Evolutionary conservation across 331 rosid genomes (phyloP).

Genomic region (Malus hybrid): DNA sequence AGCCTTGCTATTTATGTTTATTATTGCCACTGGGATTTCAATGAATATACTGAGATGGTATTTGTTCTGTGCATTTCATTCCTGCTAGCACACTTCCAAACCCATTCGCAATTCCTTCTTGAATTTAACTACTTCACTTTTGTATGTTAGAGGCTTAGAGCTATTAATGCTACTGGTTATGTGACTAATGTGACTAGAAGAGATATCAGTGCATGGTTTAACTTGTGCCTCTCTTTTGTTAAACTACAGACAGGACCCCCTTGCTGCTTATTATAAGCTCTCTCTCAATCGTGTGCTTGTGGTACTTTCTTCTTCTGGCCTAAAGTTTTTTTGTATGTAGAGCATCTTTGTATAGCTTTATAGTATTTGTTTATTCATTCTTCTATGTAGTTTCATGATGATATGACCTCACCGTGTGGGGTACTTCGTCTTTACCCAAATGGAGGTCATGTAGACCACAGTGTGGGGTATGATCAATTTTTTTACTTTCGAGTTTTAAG

Average conservation of each 20-base stretch:
- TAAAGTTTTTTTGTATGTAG: neutral
- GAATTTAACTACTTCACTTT: neutral
- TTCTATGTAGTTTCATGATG: constrained; percentile 75
- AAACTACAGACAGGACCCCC: neutral
- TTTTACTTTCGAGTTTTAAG: neutral
- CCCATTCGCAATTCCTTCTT: neutral
- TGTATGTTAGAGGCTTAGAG: neutral
- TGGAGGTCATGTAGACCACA: constrained; percentile 85
- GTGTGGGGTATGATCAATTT: constrained; percentile 40
- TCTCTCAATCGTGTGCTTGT: constrained; percentile 37
- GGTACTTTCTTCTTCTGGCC: constrained; percentile 34
- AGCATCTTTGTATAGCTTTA: neutral
- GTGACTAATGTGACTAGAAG: neutral
- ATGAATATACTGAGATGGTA: neutral
- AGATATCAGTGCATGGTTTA: neutral
- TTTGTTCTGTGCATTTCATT: neutral
- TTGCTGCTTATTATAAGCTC: no score
- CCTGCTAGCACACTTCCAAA: neutral
- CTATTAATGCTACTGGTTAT: neutral
- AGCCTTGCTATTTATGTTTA: neutral
- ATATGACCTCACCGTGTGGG: constrained; percentile 85
- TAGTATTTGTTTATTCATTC: neutral
- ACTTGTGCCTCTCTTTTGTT: constrained; percentile 11
- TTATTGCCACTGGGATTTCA: neutral
- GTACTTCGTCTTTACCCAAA: constrained; percentile 69